Evolutionary conservation across 495 filamentous ascomycete species (phyloP).

Genomic region (Acidomyces sp.): DNA sequence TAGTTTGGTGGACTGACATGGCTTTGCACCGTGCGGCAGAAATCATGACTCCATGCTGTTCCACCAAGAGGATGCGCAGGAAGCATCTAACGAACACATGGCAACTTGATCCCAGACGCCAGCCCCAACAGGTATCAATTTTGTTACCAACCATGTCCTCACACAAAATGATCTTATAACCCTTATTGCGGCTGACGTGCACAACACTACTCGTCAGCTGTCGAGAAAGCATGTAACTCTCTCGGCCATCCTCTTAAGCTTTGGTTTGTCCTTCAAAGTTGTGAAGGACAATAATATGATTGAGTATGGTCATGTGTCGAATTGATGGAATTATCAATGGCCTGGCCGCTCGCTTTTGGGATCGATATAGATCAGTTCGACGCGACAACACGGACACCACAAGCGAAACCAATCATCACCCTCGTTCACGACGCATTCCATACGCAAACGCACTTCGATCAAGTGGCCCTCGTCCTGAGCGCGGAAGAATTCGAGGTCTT

Average conservation of each 20-base stretch:
- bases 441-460: background rate
- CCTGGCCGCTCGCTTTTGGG: background rate
- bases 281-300: background rate
- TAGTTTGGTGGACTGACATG: too few species aligned
- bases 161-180: too few species aligned
- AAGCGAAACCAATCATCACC: background rate
- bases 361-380: background rate
- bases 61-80: too few species aligned
- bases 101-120: too few species aligned
- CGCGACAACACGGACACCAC: background rate
- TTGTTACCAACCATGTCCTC: too few species aligned
- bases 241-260: background rate
- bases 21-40: too few species aligned
- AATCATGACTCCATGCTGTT: too few species aligned
- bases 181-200: too few species aligned
- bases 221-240: background rate
- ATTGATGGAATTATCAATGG: background rate
- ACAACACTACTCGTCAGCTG: too few species aligned
- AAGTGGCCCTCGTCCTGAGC: background rate
- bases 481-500: background rate
- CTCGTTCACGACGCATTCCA: background rate
- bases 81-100: too few species aligned
- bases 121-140: too few species aligned
- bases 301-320: background rate
- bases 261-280: background rate